Conservation (phyloP, 2,329 filamentous ascomycete genomes). For the Botrytis medusae region DNA sequence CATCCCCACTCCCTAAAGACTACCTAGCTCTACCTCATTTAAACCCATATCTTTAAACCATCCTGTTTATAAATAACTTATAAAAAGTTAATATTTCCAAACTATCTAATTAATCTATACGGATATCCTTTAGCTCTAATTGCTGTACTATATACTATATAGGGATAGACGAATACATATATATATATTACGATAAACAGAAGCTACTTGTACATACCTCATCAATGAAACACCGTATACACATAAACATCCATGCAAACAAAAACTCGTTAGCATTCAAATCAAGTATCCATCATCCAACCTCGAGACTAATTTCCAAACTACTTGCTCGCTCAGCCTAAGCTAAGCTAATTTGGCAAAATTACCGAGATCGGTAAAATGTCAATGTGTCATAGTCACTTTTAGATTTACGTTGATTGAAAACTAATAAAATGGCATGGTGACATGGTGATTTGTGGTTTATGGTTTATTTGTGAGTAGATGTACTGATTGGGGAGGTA, state of each 20-base stretch:
- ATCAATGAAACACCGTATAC: too few species aligned
- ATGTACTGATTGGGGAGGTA: neutral
- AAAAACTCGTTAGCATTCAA: fast-evolving
- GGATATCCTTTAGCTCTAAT: fast-evolving
- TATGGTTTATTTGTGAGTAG: neutral
- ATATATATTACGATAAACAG: neutral
- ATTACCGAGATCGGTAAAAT: neutral
- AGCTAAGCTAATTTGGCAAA: neutral
- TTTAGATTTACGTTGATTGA: neutral
- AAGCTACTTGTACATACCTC: neutral
- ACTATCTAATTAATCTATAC: fast-evolving
- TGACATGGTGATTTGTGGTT: neutral
- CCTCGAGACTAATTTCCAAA: neutral
- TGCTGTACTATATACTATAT: too few species aligned
- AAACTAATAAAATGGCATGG: neutral
- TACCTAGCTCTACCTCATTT: neutral
- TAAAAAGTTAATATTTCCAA: neutral
- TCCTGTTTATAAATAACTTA: neutral
- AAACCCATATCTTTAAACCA: neutral
- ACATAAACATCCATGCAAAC: neutral
- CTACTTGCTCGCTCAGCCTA: neutral
- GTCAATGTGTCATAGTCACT: neutral
- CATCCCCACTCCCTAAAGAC: neutral
- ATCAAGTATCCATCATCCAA: neutral
- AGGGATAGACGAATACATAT: neutral